Base-by-base conservation (phyloP, 2,329 filamentous ascomycete species). In the Aspergillus caelatus region DNA sequence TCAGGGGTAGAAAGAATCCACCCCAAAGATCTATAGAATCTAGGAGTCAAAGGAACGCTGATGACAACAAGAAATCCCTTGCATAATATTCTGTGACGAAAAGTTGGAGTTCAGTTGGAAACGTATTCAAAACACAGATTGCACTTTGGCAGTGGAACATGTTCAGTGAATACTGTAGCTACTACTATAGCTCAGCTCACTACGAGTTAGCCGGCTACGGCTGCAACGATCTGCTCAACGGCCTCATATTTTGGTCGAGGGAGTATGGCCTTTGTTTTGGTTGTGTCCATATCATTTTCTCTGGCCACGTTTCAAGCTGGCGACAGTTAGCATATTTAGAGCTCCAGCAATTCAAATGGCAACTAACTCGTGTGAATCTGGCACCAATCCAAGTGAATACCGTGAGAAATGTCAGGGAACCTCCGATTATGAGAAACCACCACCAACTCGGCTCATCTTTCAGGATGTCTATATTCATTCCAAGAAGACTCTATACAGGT, bases 381-480 rank as follows among this genome's bases (percentile, higher is more conserved):
- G 52, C 60, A 10, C 21, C 58, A 1, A 67, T 26, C 65, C 65
- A 67, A 16, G 46, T 53, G 2, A 36, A 36, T 8, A 67, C 54
- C 3, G 63, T 62, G 21, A 65, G 26, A 0, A 67, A 32, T 21
- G 65, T 30, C 19, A 65, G 41, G 10, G 59, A 19, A 1, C 60
- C 65, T 19, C 63, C 65, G 16, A 65, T 39, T 1, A 67, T 43
- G 11, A 58, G 61, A 45, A 65, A 67, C 65, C 63, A 67, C 1
- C 36, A 56, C 65, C 65, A 67, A 3, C 50, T 34, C 1, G 63
- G 65, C 30, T 67, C 54, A 23, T 63, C 45, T 36, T 48, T 36
- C 6, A 67, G 58, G 4, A 67, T 21, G 50, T 67, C 65, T 32
- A 67, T 61, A 9, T 65, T 65, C 65, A 67, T 67, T 16, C 65